Conservation (phyloP, 441 rosid species). For the Brassica balearica region DNA sequence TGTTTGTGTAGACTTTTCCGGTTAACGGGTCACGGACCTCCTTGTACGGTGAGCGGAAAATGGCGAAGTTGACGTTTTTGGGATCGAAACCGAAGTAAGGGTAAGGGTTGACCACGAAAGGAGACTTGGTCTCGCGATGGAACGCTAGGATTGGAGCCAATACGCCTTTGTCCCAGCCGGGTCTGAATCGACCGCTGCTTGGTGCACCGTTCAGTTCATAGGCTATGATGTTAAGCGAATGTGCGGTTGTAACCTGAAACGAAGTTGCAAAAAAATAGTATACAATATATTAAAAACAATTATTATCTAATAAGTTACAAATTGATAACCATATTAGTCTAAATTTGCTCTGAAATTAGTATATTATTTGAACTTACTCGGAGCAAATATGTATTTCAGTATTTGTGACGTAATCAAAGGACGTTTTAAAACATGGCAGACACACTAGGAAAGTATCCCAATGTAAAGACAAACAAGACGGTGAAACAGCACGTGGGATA, state of each 20-base stretch:
- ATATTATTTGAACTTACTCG: no score
- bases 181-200: conserved; percentile 57
- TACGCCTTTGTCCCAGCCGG: conserved; percentile 58
- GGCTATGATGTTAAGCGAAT: conserved; percentile 61
- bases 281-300: no score
- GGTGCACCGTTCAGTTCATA: conserved; percentile 52
- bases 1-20: conserved; percentile 56
- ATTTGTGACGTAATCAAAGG: no score
- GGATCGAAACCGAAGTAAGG: conserved; percentile 74
- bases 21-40: conserved; percentile 56
- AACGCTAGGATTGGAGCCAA: conserved; percentile 73
- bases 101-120: conserved; percentile 89
- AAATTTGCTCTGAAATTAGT: no score
- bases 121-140: conserved; percentile 66
- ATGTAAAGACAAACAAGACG: conserved; percentile 26
- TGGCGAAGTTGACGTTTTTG: conserved; percentile 70
- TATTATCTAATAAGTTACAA: no score
- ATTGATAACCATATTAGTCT: no score
- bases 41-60: conserved; percentile 60
- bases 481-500: background rate
- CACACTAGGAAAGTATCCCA: background rate
- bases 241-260: conserved; percentile 52
- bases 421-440: no score
- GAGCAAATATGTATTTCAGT: no score
- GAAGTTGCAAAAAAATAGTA: no score